These are phyloP conservation scores for Metarhizium album DNA, from an alignment of 2,329 filamentous ascomycete species.

Conservation along the genomic window DNA sequence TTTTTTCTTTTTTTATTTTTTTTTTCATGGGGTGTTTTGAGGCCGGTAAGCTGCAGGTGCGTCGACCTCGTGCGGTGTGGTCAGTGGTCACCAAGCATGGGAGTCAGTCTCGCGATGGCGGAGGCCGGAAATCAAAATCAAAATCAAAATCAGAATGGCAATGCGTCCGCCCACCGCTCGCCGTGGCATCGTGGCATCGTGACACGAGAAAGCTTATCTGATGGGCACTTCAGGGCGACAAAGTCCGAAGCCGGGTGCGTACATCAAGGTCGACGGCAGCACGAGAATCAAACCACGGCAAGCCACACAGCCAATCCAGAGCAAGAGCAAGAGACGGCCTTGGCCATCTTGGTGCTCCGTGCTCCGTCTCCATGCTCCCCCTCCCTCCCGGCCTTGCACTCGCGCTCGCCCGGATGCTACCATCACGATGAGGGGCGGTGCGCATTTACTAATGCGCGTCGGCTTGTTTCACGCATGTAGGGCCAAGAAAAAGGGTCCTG, in stretches of 20 bases:
- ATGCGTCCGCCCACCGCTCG: not conserved
- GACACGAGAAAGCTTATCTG: not conserved
- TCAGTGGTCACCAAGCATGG: not conserved
- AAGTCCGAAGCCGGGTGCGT: not conserved
- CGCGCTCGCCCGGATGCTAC: no score
- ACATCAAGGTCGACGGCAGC: not conserved
- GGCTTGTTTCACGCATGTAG: no score
- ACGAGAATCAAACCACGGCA: not conserved
- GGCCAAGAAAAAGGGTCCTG: no score
- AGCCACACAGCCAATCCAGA: not conserved
- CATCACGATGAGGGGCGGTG: no score
- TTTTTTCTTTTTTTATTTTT: no score
- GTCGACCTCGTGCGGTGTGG: no score
- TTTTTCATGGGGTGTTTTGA: not conserved
- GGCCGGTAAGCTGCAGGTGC: not conserved
- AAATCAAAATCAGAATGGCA: not conserved
- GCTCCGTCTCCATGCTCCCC: no score
- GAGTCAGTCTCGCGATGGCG: not conserved
- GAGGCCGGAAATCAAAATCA: not conserved
- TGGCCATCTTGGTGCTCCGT: not conserved
- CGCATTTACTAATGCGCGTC: no score
- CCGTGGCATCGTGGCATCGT: not conserved
- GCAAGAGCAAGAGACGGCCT: not conserved
- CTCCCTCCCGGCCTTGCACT: not conserved
- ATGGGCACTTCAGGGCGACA: not conserved